A percentile compares a stretch with the other conserved stretches of the same genome.
Conservation (phyloP, 2,329 filamentous ascomycete species). For the Colletotrichum sansevieriae region DNA sequence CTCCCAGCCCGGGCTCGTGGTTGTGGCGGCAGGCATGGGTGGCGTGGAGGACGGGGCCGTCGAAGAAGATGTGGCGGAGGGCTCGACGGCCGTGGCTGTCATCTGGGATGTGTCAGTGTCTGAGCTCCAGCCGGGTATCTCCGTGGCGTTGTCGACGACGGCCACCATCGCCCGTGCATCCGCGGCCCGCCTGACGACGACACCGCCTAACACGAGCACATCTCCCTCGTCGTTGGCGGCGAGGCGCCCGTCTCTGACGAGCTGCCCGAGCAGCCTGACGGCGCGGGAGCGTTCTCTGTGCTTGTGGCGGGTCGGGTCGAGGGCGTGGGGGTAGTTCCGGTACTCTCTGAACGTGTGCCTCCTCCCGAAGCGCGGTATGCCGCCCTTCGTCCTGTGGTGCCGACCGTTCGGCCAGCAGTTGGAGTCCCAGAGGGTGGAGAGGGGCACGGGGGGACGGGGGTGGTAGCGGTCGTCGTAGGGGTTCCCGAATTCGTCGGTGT, state of each 20-base stretch:
- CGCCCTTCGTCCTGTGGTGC: not conserved
- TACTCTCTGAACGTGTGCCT: slow-evolving; percentile 24
- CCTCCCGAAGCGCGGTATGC: slow-evolving; percentile 22
- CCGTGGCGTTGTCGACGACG: too few species aligned
- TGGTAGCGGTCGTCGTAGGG: not conserved
- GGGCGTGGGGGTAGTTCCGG: slow-evolving; percentile 2
- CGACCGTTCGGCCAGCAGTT: slow-evolving; percentile 5
- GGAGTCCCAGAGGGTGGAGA: slow-evolving; percentile 7
- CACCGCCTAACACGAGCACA: too few species aligned
- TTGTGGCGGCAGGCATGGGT: not conserved
- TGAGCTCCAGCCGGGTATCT: too few species aligned
- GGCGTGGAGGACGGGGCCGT: not conserved
- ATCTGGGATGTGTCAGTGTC: too few species aligned
- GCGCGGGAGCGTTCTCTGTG: not conserved
- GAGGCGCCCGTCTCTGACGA: slow-evolving; percentile 6
- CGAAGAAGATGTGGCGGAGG: not conserved
- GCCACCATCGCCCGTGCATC: too few species aligned
- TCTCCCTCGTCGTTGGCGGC: not conserved
- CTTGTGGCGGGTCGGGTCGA: slow-evolving; percentile 4
- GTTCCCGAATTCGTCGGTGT: not conserved
- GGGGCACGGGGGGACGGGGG: not conserved
- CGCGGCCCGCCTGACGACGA: too few species aligned
- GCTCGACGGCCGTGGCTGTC: too few species aligned
- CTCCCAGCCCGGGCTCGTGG: slow-evolving; percentile 12
- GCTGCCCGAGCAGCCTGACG: not conserved